Evolutionary conservation across 306 rosid species (phyloP).

Genomic region (Betula pendula): DNA sequence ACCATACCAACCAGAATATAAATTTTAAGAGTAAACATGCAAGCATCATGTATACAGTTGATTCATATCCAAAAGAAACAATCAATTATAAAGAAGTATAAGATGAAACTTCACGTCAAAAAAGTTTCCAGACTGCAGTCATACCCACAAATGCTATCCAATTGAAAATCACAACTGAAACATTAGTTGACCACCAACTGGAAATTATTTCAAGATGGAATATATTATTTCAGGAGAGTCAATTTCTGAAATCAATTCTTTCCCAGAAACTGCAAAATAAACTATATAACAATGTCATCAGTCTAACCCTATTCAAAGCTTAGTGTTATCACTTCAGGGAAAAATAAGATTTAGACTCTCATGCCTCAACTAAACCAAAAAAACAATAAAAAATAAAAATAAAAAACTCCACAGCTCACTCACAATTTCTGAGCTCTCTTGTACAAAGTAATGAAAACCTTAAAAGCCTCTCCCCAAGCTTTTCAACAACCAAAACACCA

Average conservation of each 20-base stretch:
- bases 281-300: neutral
- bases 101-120: neutral
- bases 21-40: neutral
- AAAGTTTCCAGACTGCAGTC: neutral
- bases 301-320: neutral
- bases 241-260: neutral
- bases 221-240: too few species aligned
- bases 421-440: slow-evolving; percentile 4
- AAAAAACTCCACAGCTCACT: neutral
- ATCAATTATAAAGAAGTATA: neutral
- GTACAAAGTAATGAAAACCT: neutral
- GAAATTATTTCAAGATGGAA: neutral
- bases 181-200: neutral
- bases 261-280: neutral
- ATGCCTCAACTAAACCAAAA: neutral
- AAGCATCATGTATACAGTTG: neutral
- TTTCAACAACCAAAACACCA: neutral
- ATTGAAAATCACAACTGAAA: neutral
- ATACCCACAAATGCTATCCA: neutral
- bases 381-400: too few species aligned
- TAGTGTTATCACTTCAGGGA: neutral
- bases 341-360: neutral
- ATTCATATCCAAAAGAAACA: neutral
- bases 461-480: neutral
- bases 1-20: neutral